Base-by-base conservation (phyloP, 106 monocot genomes). In the Allium cepa region DNA sequence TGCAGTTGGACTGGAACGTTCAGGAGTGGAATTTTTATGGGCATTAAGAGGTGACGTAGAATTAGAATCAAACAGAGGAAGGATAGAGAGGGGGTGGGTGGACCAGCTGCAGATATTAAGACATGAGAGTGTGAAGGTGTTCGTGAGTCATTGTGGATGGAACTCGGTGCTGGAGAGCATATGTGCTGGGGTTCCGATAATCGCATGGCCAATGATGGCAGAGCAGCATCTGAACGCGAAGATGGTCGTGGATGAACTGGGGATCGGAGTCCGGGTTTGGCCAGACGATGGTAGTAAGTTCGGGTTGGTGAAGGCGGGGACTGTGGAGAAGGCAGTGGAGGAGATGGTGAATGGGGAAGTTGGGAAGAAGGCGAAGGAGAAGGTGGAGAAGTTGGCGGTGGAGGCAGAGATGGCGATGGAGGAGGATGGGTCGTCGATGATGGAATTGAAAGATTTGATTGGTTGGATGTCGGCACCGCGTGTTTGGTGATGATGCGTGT, bases 81-180 rank as follows among this genome's bases (percentile, higher is more conserved):
- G 48, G 28, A 16, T 77, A 10, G 67, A 47, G 73, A 56, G 57
- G 55, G 62, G 51, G 8, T 88, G 88, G 88, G 73, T 59, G 26
- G 77, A 74, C 26, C 88, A 84, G 61, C 26, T 52, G 62, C 55
- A 62, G 68, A 59, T 84, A 7, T 65, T 88, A 56, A 47, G 52
- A 10, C 84, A 84, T 60, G 56, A 16, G 63, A 55, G 71, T 0
- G 64, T 72, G 4, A 75, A 74, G 2, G 84, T 75, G 15, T 81
- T 84, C 67, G n/a, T 88, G 59, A 81, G 64, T 71, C 88, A 88
- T 67, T 84, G 81, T 64, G 84, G 88, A 17, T 88, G 88, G 88
- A 88, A 88, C 81, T 88, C 88, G 58, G 78, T 84, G 67, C 48
- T 88, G 46, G 84, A 84, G 71, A 74, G 76, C 62, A 53, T 79